Evolutionary conservation across 352 stramenopile species (phyloP), one percentile per base, ranked within the genome.

Genomic region (Poterioochromonas sp.): DNA sequence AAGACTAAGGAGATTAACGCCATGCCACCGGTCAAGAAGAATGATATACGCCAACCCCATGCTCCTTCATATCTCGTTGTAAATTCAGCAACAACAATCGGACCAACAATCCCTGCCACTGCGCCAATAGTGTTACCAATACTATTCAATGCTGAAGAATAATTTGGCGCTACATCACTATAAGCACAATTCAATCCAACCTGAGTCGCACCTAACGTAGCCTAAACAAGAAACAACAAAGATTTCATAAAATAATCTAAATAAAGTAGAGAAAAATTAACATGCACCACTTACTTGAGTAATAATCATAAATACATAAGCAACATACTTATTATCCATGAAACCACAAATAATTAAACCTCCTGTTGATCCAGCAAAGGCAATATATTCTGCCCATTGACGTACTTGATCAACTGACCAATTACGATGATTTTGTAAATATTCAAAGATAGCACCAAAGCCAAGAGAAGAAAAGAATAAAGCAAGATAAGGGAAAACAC

Each of bases 401-500:
- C 65, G 65, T 12, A 74, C 65, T 12, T 3, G 8, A n/a, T 54
- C 3, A 40, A 39, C 32, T 34, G 65, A 58, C 35, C 40, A 74
- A 8, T 54, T n/a, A 35, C 32, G 18, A 54, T 74, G 12, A 26
- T 32, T 35, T 54, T 74, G 65, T 18, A 74, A 35, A 74, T 74
- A 74, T 2, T 58, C 1, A 35, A 74, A 74, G 34, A 54, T 5
- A 8, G 2, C 26, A 18, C 65, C 65, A n/a, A 74, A 74, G 3
- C 3, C 37, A 5, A 74, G 22, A 18, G n/a, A 20, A 1, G 40
- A 51, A 20, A 74, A 3, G 41, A 74, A 74, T 0, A 58, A 26
- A 26, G 65, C 43, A 34, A 74, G 20, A n/a, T 74, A 74, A 40
- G 65, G 65, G 18, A 74, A 51, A 1, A 74, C 29, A n/a, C 65